Percentiles rank a stretch among this genome's conserved stretches.
phyloP scores from a whole-genome alignment of 257 asterid genomes.

The Ajuga chamaepitys region DNA sequence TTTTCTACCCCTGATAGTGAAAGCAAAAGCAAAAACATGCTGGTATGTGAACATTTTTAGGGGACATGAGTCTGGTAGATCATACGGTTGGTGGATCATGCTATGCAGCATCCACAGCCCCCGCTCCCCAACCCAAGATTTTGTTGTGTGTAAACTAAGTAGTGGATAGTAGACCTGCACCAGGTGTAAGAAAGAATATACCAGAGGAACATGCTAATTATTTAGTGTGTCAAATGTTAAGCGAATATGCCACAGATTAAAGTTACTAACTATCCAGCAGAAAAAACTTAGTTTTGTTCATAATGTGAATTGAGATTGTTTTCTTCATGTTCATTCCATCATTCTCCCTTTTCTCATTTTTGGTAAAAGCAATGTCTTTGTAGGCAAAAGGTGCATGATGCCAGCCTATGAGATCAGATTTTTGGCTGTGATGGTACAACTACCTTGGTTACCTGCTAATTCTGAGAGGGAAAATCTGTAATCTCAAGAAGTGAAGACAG shows the following conservation, averaged over 20 bases:
- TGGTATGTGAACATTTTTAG: neutral
- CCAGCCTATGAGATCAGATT: neutral
- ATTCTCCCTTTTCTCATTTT: neutral
- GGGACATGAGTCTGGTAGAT: no score
- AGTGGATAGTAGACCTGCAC: no score
- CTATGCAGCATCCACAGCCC: no score
- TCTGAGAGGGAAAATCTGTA: neutral
- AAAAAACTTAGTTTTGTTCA: neutral
- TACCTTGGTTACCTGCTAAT: neutral
- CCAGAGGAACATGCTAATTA: no score
- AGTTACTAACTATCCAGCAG: neutral
- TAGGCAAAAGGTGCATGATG: conserved; percentile 36
- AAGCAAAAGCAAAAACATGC: neutral
- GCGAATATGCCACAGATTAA: neutral
- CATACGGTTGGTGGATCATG: no score
- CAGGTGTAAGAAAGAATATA: no score
- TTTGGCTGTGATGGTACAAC: conserved; percentile 2
- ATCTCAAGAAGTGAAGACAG: neutral
- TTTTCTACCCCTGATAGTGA: neutral
- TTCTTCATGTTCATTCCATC: neutral
- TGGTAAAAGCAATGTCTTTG: conserved; percentile 6
- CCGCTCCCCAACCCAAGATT: no score
- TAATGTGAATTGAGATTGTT: neutral
- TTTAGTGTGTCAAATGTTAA: neutral
- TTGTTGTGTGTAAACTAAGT: no score